Evolutionary conservation across 169 alveolate genomes (phyloP).

Genomic region (Perkinsus marinus): DNA sequence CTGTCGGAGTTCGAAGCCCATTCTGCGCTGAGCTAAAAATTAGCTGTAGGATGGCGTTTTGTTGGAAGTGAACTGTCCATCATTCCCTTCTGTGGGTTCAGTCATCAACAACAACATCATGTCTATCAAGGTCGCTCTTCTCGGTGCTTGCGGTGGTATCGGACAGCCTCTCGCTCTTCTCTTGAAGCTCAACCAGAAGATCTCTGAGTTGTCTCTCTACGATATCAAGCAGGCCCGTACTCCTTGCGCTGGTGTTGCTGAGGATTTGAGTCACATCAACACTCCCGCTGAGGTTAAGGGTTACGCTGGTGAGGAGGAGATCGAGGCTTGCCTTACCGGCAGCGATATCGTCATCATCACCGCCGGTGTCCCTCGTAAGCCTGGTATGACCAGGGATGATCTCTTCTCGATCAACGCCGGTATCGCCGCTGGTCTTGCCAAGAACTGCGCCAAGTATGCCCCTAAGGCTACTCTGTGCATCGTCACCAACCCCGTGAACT

Average conservation of each 20-base stretch:
- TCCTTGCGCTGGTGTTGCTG: neutral
- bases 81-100: too few species aligned
- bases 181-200: neutral
- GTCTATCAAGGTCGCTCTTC: conserved; percentile 19
- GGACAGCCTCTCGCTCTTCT: conserved; percentile 4
- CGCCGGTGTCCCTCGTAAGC: conserved; percentile 53
- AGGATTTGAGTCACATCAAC: neutral
- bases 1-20: too few species aligned
- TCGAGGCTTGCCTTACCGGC: conserved; percentile 23
- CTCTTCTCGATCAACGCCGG: conserved; percentile 43
- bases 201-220: neutral
- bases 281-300: neutral
- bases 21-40: too few species aligned
- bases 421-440: conserved; percentile 40
- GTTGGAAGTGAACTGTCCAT: too few species aligned
- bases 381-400: conserved; percentile 60
- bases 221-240: conserved; percentile 14
- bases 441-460: conserved; percentile 29
- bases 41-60: too few species aligned
- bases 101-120: neutral
- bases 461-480: conserved; percentile 52
- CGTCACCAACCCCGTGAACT: conserved; percentile 53
- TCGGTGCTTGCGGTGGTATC: conserved; percentile 6
- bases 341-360: conserved; percentile 31
- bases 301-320: neutral